phyloP scores from a whole-genome alignment of 83 land plant genomes.

The Picea abies region DNA sequence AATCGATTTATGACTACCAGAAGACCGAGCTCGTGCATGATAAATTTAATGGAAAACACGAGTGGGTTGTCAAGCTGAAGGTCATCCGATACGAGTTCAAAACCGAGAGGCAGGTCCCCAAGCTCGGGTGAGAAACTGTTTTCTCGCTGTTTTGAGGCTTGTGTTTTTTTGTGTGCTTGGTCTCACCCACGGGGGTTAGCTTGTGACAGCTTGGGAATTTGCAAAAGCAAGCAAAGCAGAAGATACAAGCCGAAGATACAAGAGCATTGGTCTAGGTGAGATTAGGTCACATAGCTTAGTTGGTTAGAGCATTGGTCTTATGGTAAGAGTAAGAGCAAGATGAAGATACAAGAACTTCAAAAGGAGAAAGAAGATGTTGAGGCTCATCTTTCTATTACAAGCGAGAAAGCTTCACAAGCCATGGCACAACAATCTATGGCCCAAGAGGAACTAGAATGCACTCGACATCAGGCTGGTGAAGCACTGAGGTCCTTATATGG shows the following conservation, averaged over 20 bases:
- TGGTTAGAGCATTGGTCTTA: too few species aligned
- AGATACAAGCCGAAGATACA: conserved; percentile 60
- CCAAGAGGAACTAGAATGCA: conserved; percentile 84
- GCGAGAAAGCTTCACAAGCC: conserved; percentile 57
- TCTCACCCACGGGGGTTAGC: too few species aligned
- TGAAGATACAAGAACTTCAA: conserved; percentile 44
- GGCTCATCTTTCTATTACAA: conserved; percentile 49
- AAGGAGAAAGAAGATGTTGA: conserved; percentile 98
- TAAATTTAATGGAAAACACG: too few species aligned
- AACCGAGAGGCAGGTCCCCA: conserved; percentile 43
- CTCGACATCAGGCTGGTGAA: conserved; percentile 86
- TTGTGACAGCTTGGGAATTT: conserved; percentile 59
- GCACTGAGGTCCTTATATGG: conserved; percentile 82
- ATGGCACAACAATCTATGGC: conserved; percentile 47
- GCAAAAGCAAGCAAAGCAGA: conserved; percentile 94
- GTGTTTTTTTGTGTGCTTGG: too few species aligned
- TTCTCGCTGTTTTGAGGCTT: too few species aligned
- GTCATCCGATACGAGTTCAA: conserved; percentile 81
- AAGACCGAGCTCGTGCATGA: conserved; percentile 84
- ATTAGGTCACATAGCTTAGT: too few species aligned
- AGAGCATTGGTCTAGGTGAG: too few species aligned
- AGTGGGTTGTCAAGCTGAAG: conserved; percentile 50
- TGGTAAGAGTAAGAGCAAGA: too few species aligned
- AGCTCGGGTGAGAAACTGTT: conserved; percentile 50
- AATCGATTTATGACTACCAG: conserved; percentile 68